Conservation (phyloP, 2,329 filamentous ascomycete species). For the Colletotrichum camelliae region DNA sequence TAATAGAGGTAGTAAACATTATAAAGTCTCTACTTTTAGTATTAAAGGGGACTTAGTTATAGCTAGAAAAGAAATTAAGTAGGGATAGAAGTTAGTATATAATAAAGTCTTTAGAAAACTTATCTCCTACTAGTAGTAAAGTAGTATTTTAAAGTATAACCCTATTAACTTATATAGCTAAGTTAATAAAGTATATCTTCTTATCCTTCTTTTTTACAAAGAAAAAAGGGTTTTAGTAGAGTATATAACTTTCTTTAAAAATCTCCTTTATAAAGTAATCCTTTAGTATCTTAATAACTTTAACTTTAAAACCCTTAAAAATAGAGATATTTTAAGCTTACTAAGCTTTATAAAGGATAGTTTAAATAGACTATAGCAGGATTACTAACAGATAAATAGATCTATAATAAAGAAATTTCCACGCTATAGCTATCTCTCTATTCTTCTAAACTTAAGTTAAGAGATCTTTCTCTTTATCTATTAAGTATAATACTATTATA, state of each 20-base stretch:
- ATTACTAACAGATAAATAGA: not conserved
- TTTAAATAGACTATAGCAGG: not conserved
- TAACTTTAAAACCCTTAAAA: not conserved
- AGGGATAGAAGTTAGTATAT: not conserved
- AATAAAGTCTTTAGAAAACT: not conserved
- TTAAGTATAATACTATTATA: too few relatives aligned
- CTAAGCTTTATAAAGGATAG: too few relatives aligned
- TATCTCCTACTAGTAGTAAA: not conserved
- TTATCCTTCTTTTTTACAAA: not conserved
- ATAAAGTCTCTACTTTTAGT: not conserved
- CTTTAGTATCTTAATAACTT: not conserved
- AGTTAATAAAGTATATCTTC: not conserved
- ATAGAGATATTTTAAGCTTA: not conserved
- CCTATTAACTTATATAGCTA: not conserved
- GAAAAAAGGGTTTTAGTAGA: not conserved
- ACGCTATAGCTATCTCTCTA: not conserved
- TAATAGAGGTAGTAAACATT: not conserved
- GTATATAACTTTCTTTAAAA: not conserved
- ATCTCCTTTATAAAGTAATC: not conserved
- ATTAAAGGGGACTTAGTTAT: not conserved
- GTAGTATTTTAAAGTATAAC: not conserved
- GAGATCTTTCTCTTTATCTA: not conserved
- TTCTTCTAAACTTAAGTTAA: not conserved
- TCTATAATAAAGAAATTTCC: not conserved
- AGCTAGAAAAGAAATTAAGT: not conserved